Percentiles rank a stretch among this genome's conserved stretches.
Evolutionary conservation across 371 early-diverging fungal genomes (phyloP).

Genomic region (Phascolomyces articulosus): DNA sequence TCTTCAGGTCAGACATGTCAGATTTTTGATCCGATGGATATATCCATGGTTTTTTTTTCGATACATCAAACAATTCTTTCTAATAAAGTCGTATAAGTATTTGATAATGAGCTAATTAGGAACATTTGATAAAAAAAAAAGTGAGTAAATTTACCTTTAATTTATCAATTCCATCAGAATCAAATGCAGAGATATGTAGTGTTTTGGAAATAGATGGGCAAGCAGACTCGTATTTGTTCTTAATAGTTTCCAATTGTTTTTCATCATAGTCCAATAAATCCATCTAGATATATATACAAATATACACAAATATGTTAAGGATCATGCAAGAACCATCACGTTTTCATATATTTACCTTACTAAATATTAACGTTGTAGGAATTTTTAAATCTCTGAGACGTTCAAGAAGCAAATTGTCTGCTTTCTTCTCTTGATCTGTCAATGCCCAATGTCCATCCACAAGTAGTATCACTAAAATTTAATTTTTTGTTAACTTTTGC

Average conservation of each 20-base stretch:
- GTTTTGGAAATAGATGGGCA: constrained; percentile 34
- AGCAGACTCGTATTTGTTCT: constrained; percentile 19
- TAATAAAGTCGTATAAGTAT: not conserved
- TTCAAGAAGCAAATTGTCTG: constrained; percentile 63
- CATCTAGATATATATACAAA: constrained; percentile 32
- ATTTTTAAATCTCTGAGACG: constrained; percentile 43
- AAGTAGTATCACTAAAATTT: constrained; percentile 51
- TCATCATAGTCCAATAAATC: constrained; percentile 55
- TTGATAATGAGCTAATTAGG: too few relatives aligned
- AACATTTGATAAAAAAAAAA: not conserved
- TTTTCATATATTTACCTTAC: constrained; percentile 68
- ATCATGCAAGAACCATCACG: too few relatives aligned
- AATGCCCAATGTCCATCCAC: constrained; percentile 65
- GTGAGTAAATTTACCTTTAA: constrained; percentile 37
- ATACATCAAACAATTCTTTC: constrained; percentile 43
- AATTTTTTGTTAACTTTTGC: not conserved
- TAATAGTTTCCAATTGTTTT: constrained; percentile 37
- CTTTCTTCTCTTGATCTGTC: constrained; percentile 36
- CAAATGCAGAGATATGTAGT: constrained; percentile 56
- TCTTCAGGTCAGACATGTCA: constrained; percentile 68
- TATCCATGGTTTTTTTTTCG: constrained; percentile 62
- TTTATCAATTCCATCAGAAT: constrained; percentile 24
- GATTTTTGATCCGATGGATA: constrained; percentile 60
- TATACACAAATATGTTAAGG: not conserved
- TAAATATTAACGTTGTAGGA: constrained; percentile 70